phyloP scores from a whole-genome alignment of 768 basidiomycete genomes.

The Leucosporidium yakuticum region DNA sequence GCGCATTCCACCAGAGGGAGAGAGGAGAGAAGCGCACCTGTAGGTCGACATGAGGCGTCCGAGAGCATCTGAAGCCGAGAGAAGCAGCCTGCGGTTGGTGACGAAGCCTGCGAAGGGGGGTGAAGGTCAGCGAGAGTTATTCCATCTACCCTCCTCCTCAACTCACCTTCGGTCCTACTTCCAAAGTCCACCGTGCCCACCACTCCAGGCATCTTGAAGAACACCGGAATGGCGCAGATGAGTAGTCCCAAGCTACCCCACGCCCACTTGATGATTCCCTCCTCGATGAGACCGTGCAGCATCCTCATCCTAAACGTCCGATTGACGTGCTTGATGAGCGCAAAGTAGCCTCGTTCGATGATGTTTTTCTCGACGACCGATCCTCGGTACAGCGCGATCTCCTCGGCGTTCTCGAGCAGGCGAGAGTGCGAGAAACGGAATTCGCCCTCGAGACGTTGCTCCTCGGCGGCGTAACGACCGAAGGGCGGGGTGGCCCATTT shows the following conservation, averaged over 20 bases:
- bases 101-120: conserved; percentile 64
- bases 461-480: conserved; percentile 61
- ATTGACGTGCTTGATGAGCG: conserved; percentile 77
- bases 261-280: conserved; percentile 86
- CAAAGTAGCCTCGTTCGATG: conserved; percentile 80
- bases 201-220: conserved; percentile 67
- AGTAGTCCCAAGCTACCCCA: conserved; percentile 93
- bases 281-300: conserved; percentile 88
- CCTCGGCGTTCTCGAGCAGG: conserved; percentile 79
- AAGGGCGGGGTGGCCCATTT: conserved; percentile 57
- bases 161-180: conserved; percentile 74
- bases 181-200: conserved; percentile 60
- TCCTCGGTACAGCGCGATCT: conserved; percentile 54
- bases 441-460: conserved; percentile 79
- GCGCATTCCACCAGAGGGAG: too few relatives aligned
- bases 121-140: too few relatives aligned
- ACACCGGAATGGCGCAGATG: conserved; percentile 88
- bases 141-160: neutral
- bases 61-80: conserved; percentile 64
- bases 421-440: conserved; percentile 88
- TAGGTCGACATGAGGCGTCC: conserved; percentile 90
- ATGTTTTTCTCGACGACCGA: conserved; percentile 87
- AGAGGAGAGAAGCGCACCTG: conserved; percentile 49
- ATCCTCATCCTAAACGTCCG: conserved; percentile 67
- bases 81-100: conserved; percentile 58